Conservation (phyloP, 2,329 filamentous ascomycete species). For the Neonectria faginata region DNA sequence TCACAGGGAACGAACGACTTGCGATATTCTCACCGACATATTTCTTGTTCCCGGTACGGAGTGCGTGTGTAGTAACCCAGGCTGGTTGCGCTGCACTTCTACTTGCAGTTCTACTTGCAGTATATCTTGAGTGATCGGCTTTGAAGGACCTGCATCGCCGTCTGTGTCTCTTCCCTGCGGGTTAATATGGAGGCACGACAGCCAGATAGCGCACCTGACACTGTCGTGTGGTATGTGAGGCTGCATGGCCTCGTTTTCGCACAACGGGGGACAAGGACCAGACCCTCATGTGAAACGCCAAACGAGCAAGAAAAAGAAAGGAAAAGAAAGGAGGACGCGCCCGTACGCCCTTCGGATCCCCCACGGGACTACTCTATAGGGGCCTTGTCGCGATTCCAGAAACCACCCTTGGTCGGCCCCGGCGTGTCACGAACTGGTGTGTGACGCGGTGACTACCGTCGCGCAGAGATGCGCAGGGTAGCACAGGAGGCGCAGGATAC, state of each 20-base stretch:
- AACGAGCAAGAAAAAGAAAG: background rate
- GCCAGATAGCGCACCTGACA: constrained; percentile 42
- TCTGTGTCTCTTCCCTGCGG: constrained; percentile 1
- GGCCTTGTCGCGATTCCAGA: constrained; percentile 41
- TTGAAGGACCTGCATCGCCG: background rate
- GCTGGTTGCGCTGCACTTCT: background rate
- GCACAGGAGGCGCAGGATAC: constrained; percentile 2
- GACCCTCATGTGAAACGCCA: constrained; percentile 9
- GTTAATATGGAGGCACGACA: constrained; percentile 27
- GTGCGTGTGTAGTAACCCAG: background rate
- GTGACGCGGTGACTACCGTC: constrained; percentile 15
- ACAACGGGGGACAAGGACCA: constrained; percentile 1
- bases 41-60: constrained; percentile 5
- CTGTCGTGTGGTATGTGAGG: constrained; percentile 34
- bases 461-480: background rate
- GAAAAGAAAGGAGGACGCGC: constrained; percentile 3
- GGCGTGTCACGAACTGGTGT: constrained; percentile 33
- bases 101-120: constrained; percentile 2
- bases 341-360: background rate
- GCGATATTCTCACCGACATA: constrained; percentile 4
- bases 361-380: constrained; percentile 34
- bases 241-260: constrained; percentile 41
- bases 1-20: constrained; percentile 5
- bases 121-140: background rate
- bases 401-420: constrained; percentile 23